Evolutionary conservation across 2,329 filamentous ascomycete species (phyloP).

Genomic region (Lecanoromycetidae sp.): DNA sequence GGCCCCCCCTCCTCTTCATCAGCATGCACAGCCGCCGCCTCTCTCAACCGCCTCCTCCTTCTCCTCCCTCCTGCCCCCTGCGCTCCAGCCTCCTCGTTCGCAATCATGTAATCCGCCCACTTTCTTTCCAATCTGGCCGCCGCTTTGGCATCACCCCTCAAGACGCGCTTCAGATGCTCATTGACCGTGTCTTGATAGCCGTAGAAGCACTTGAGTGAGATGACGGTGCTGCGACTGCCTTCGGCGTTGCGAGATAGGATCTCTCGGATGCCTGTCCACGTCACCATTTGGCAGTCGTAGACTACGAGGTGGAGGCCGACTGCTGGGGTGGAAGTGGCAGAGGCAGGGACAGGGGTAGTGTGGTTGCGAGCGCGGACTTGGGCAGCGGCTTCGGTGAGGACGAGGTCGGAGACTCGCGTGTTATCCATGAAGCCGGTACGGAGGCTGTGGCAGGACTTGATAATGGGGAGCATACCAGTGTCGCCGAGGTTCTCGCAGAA

Average conservation of each 20-base stretch:
- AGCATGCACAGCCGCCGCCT: conserved; percentile 67
- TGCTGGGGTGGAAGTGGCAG: conserved; percentile 33
- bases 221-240: conserved; percentile 57
- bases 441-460: conserved; percentile 61
- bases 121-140: conserved; percentile 74
- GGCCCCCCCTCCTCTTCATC: conserved; percentile 61
- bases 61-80: conserved; percentile 55
- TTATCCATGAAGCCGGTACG: conserved; percentile 79
- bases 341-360: conserved; percentile 33
- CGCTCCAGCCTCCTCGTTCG: conserved; percentile 61
- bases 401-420: conserved; percentile 76
- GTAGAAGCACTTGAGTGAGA: conserved; percentile 85
- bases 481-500: conserved; percentile 84
- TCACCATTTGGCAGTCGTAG: conserved; percentile 85
- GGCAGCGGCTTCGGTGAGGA: conserved; percentile 71
- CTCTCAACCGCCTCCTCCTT: conserved; percentile 62
- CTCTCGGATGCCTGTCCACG: conserved; percentile 82
- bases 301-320: conserved; percentile 65
- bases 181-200: conserved; percentile 91
- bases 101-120: conserved; percentile 92
- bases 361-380: conserved; percentile 58
- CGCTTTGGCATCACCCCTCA: conserved; percentile 60
- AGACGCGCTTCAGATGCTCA: conserved; percentile 77
- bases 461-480: conserved; percentile 65
- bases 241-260: conserved; percentile 76